Conservation (phyloP, 768 basidiomycete genomes). For the Boletus subcaerulescens region DNA sequence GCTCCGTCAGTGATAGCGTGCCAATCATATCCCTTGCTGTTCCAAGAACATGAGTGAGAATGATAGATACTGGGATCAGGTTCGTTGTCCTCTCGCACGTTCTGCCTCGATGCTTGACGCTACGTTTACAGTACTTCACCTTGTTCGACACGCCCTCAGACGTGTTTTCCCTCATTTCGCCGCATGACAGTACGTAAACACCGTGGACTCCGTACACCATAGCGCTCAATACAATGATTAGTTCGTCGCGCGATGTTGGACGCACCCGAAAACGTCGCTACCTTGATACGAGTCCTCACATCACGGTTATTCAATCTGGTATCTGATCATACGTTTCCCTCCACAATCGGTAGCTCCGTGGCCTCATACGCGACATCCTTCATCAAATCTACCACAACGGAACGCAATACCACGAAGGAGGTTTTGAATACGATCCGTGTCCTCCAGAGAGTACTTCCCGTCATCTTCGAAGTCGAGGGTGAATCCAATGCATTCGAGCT, state of each 20-base stretch:
- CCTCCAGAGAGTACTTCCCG: conserved; percentile 83
- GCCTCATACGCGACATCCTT: conserved; percentile 68
- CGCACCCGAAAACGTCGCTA: conserved; percentile 84
- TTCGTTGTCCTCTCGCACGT: conserved; percentile 31
- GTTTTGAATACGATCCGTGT: conserved; percentile 91
- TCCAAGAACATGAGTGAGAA: conserved; percentile 66
- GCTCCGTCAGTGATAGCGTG: neutral
- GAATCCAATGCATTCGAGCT: conserved; percentile 72
- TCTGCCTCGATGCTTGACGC: neutral
- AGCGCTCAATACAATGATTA: conserved; percentile 30
- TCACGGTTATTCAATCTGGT: conserved; percentile 70
- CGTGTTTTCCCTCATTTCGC: conserved; percentile 84
- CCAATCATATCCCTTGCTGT: conserved; percentile 4
- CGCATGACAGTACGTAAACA: conserved; percentile 69
- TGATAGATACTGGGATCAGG: conserved; percentile 92
- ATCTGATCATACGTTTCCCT: conserved; percentile 78
- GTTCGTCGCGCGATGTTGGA: conserved; percentile 80
- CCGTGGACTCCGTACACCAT: neutral
- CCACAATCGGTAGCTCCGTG: conserved; percentile 51
- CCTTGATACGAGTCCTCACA: conserved; percentile 70
- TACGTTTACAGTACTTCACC: conserved; percentile 58
- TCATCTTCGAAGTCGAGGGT: conserved; percentile 79
- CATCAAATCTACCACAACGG: conserved; percentile 55
- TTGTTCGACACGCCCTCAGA: conserved; percentile 90
- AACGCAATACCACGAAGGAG: conserved; percentile 76